Evolutionary conservation across 192 early-diverging fungal genomes (phyloP), one percentile per base, ranked within the genome.

Genomic region (Coemansia brasiliensis): DNA sequence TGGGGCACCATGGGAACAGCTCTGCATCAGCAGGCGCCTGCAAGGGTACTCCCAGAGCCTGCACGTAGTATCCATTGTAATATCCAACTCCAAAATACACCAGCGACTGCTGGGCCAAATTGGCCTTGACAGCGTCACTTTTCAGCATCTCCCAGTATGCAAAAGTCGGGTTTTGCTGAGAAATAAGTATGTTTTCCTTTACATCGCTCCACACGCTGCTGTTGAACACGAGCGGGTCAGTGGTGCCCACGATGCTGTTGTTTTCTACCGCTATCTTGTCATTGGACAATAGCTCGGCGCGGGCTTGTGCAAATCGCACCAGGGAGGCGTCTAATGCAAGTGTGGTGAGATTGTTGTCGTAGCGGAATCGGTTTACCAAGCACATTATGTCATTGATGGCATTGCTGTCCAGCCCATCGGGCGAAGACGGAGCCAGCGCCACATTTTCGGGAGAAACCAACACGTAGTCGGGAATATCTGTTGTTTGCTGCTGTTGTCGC

Each of bases 341-440:
- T 1, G 68, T 42, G 0, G 67, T 12, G 10, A 53, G 15, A 1
- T 45, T 52, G 16, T 29, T 44, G 57, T 78, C 65, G 32, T 67
- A 71, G 24, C 74, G 55, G 9, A 51, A 35, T 7, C 69, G 63
- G 51, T 71, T 78, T 7, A 61, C 56, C 7, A 78, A 52, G 20
- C 74, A 78, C 44, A 61, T 39, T 48, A 78, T 71, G 49, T 71
- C 60, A 54, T 78, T 78, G 12, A 78, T 45, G 2, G 48, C 60
- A 12, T 51, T 45, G 24, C 37, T 40, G 38, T 52, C 56, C 5
- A 71, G 42, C 7, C 74, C 74, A 5, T 40, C 25, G 0, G 63
- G 48, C 16, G 61, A 49, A 1, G 68, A 62, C 5, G 67, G 67
- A 2, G 59, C 74, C 24, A 59, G 53, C 6, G 74, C 74, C 7